Conservation (phyloP, 2,329 filamentous ascomycete genomes). For the Colletotrichum nymphaeae region DNA sequence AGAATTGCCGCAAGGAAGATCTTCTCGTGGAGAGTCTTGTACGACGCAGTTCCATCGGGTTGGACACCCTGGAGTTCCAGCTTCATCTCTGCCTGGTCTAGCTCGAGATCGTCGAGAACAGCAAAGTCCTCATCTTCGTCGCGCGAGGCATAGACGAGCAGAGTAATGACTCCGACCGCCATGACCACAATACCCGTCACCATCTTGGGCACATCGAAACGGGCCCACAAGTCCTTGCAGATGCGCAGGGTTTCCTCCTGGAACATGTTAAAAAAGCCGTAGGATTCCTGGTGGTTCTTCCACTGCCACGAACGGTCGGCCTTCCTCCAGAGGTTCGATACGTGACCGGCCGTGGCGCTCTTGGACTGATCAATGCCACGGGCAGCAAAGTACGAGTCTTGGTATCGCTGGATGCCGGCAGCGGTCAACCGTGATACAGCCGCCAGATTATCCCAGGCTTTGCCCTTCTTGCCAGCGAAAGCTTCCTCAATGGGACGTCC, state of each 20-base stretch:
- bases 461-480: conserved; percentile 78
- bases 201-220: conserved; percentile 92
- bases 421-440: conserved; percentile 81
- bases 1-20: conserved; percentile 51
- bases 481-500: conserved; percentile 94
- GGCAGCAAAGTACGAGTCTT: conserved; percentile 81
- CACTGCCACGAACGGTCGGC: conserved; percentile 54
- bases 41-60: conserved; percentile 43
- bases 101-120: conserved; percentile 65
- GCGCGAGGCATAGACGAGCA: conserved; percentile 78
- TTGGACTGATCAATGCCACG: conserved; percentile 74
- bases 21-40: conserved; percentile 51
- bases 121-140: conserved; percentile 66
- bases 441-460: conserved; percentile 81
- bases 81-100: conserved; percentile 69
- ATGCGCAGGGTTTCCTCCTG: conserved; percentile 82
- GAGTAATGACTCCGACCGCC: conserved; percentile 71
- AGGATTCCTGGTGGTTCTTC: conserved; percentile 54
- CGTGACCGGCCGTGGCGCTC: conserved; percentile 53
- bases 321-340: conserved; percentile 60
- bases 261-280: conserved; percentile 75
- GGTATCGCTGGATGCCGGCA: conserved; percentile 90
- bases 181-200: conserved; percentile 80
- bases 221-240: conserved; percentile 89
- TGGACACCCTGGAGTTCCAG: conserved; percentile 60